phyloP scores from a whole-genome alignment of 306 rosid species.

The Fragaria ananassa region DNA sequence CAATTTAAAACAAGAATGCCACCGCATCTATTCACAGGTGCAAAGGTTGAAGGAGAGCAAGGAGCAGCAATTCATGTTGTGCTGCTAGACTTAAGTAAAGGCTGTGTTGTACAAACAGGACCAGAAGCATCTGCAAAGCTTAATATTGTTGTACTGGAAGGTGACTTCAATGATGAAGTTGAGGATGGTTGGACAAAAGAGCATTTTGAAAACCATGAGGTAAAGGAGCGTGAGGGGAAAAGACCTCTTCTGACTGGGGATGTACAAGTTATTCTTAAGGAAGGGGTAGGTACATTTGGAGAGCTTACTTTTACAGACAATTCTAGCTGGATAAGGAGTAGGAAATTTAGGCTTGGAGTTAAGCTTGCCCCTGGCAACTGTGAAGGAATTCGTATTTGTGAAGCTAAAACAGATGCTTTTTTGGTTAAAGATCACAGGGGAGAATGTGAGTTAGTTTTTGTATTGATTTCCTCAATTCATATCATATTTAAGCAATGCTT shows the following conservation, averaged over 20 bases:
- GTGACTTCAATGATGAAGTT: conserved; percentile 66
- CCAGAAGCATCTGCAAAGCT: conserved; percentile 62
- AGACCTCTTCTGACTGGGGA: conserved; percentile 83
- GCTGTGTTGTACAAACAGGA: conserved; percentile 56
- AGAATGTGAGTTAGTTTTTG: conserved; percentile 60
- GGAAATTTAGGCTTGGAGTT: conserved; percentile 81
- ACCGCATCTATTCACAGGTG: conserved; percentile 81
- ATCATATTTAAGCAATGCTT: background rate
- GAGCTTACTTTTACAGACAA: conserved; percentile 86
- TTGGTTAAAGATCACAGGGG: conserved; percentile 91
- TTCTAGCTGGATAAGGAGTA: conserved; percentile 90
- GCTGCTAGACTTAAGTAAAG: conserved; percentile 51
- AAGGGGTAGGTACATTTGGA: conserved; percentile 76
- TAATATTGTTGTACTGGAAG: conserved; percentile 77
- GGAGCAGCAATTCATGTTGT: conserved; percentile 65
- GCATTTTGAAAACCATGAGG: conserved; percentile 62
- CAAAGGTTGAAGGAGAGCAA: conserved; percentile 86
- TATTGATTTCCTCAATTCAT: background rate
- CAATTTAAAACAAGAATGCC: conserved; percentile 84
- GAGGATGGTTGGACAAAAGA: conserved; percentile 60
- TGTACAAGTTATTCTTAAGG: conserved; percentile 63
- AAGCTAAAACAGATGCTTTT: conserved; percentile 83
- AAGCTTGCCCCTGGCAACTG: conserved; percentile 60
- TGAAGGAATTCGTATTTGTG: conserved; percentile 59
- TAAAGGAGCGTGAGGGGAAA: conserved; percentile 85